A percentile compares a stretch with the other conserved stretches of the same genome.
phyloP scores from a whole-genome alignment of 805 yeast genomes.

The Spathaspora passalidarum region DNA sequence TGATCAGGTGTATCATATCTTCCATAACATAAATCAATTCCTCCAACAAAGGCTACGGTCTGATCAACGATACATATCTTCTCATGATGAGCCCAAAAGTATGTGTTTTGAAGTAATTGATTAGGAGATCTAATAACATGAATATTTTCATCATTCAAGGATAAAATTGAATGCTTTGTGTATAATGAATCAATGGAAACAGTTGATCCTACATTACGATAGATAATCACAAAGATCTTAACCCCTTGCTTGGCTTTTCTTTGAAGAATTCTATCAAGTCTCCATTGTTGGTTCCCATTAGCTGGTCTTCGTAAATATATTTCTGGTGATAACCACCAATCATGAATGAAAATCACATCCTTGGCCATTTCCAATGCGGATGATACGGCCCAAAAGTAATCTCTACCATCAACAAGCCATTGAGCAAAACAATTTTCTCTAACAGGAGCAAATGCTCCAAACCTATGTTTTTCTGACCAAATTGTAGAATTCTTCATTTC shows the following conservation, averaged over 20 bases:
- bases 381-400: conserved; percentile 94
- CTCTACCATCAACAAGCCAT: conserved; percentile 96
- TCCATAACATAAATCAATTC: conserved; percentile 93
- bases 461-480: conserved; percentile 69
- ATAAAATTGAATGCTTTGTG: conserved; percentile 89
- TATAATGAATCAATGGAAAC: conserved; percentile 92
- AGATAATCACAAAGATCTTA: conserved; percentile 85
- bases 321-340: conserved; percentile 99
- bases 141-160: conserved; percentile 74
- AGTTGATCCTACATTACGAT: conserved; percentile 90
- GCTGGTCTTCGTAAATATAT: conserved; percentile 90
- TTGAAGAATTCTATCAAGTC: conserved; percentile 83
- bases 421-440: conserved; percentile 84
- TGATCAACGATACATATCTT: conserved; percentile 85
- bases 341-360: conserved; percentile 91
- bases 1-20: conserved; percentile 97
- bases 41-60: conserved; percentile 88
- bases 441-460: conserved; percentile 90
- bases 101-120: conserved; percentile 87
- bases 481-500: conserved; percentile 63
- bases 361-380: conserved; percentile 90
- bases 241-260: conserved; percentile 94
- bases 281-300: conserved; percentile 89
- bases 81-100: conserved; percentile 99
- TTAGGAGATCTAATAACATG: conserved; percentile 94